Conservation (phyloP, 1,284 basidiomycete genomes). For the Ustilago nuda region DNA sequence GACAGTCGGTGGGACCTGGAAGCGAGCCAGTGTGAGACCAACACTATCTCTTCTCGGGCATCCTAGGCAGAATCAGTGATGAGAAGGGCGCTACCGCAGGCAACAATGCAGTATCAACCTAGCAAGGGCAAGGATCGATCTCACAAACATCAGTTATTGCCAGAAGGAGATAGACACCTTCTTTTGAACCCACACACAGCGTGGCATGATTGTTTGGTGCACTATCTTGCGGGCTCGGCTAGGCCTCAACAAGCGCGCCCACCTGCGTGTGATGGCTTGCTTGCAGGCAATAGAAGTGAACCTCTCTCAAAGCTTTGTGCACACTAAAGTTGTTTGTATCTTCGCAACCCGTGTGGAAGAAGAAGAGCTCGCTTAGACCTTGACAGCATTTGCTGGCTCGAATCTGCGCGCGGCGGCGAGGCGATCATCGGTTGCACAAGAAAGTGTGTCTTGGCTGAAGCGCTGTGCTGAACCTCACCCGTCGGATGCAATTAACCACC, state of each 20-base stretch:
- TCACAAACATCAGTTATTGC: slow-evolving; percentile 3
- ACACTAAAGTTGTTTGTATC: neutral
- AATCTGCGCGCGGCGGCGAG: slow-evolving; percentile 4
- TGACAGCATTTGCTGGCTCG: slow-evolving; percentile 14
- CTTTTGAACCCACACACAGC: neutral
- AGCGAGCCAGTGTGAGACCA: neutral
- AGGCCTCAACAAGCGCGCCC: neutral
- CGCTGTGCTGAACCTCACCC: neutral
- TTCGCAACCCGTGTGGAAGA: neutral
- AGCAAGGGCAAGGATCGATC: neutral
- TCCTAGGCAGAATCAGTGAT: neutral
- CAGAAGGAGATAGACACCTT: slow-evolving; percentile 5
- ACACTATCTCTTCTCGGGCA: neutral
- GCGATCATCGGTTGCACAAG: slow-evolving; percentile 15
- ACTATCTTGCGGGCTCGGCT: neutral
- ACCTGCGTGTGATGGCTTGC: slow-evolving; percentile 5
- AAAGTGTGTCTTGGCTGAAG: neutral
- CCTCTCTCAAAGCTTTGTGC: neutral
- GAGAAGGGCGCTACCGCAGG: neutral
- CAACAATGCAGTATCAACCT: neutral
- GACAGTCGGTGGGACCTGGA: neutral
- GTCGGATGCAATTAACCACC: neutral
- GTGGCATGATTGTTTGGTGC: neutral
- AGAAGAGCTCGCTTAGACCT: slow-evolving; percentile 3
- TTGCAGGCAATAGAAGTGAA: neutral